A percentile compares a stretch with the other conserved stretches of the same genome.
These are phyloP conservation scores for Fistulifera pelliculosa DNA, from an alignment of 108 stramenopile genomes.

Conservation along the genomic window DNA sequence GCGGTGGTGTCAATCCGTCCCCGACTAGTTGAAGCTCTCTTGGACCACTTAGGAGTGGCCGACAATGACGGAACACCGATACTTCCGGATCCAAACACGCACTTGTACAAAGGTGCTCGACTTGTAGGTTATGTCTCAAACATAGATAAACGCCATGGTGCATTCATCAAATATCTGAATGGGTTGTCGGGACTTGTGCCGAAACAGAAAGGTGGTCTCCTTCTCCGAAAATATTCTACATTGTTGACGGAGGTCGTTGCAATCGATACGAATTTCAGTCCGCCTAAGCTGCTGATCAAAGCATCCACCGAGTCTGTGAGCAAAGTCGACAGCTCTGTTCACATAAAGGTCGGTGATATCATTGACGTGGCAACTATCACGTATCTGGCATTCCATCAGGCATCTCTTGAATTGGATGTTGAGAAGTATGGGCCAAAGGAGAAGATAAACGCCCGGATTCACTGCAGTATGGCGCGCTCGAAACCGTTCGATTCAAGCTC, in stretches of 20 bases:
- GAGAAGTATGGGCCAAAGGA: constrained; percentile 5
- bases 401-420: constrained; percentile 32
- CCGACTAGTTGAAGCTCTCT: constrained; percentile 38
- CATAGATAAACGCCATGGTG: constrained; percentile 65
- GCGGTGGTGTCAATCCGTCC: constrained; percentile 62
- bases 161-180: constrained; percentile 76
- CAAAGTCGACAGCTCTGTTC: constrained; percentile 8
- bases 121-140: constrained; percentile 62
- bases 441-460: constrained; percentile 42
- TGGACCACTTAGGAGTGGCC: constrained; percentile 11
- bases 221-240: constrained; percentile 47
- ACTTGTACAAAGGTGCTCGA: constrained; percentile 55
- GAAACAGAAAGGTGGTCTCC: constrained; percentile 65
- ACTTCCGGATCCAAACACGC: constrained; percentile 39
- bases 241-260: constrained; percentile 54
- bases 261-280: constrained; percentile 54
- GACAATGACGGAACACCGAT: constrained; percentile 19
- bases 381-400: constrained; percentile 41
- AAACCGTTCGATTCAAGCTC: constrained; percentile 13
- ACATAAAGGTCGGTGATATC: constrained; percentile 32
- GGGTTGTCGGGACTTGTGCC: constrained; percentile 75
- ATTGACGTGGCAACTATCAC: constrained; percentile 45
- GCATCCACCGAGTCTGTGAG: constrained; percentile 14
- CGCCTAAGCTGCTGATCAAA: constrained; percentile 42
- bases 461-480: constrained; percentile 58